Percentiles rank a stretch among this genome's conserved stretches.
phyloP scores from a whole-genome alignment of 2,329 filamentous ascomycete species.

The Ceratocystis diversiconidia region DNA sequence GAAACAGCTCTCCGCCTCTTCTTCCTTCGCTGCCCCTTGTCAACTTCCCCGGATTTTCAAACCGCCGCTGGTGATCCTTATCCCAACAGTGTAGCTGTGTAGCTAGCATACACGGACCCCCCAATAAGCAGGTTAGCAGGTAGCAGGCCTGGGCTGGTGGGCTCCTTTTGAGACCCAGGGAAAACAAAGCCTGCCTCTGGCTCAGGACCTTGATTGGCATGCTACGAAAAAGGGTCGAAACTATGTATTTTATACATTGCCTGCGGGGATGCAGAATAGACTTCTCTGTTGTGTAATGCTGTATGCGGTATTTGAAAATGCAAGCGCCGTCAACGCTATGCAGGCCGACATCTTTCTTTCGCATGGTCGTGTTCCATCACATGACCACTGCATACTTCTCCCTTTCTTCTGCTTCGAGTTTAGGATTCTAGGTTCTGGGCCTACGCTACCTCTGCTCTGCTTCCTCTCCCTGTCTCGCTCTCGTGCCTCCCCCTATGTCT shows the following conservation, averaged over 20 bases:
- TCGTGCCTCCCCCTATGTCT: background rate
- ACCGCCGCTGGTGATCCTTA: background rate
- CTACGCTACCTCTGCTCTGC: background rate
- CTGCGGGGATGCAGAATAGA: background rate
- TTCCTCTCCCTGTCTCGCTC: background rate
- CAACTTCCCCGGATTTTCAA: conserved; percentile 10
- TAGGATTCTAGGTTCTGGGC: background rate
- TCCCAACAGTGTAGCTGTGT: background rate
- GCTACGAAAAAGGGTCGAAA: background rate
- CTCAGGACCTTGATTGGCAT: background rate
- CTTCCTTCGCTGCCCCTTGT: background rate
- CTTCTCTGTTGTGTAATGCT: too few relatives aligned
- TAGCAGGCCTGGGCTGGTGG: background rate
- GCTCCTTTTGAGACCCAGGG: too few relatives aligned
- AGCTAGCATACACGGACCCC: background rate
- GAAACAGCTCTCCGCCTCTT: background rate
- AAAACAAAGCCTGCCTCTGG: too few relatives aligned
- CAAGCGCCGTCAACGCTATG: background rate
- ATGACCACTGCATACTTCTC: background rate
- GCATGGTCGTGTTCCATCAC: background rate
- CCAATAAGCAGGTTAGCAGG: too few relatives aligned
- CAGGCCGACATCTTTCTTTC: too few relatives aligned
- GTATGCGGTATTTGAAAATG: background rate
- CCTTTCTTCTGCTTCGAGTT: background rate
- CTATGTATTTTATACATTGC: background rate